phyloP scores from a whole-genome alignment of 2,329 filamentous ascomycete species.

The Ophiostoma novo-ulmi region DNA sequence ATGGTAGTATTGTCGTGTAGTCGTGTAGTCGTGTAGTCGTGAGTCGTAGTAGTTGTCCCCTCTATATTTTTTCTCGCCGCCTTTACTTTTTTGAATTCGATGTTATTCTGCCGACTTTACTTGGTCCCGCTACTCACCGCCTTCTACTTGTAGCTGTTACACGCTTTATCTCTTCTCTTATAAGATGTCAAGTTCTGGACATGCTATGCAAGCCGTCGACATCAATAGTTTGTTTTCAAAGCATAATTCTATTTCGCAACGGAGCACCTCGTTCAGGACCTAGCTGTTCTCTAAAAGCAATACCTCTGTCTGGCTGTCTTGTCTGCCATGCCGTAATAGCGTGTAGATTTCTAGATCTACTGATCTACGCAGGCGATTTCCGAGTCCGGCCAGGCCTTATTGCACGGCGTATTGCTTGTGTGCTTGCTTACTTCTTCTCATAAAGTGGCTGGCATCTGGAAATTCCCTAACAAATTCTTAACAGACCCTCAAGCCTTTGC shows the following conservation, averaged over 20 bases:
- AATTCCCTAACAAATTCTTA: not conserved
- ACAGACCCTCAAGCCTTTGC: not conserved
- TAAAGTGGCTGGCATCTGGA: not conserved
- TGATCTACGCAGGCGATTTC: not conserved
- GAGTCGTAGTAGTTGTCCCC: not conserved
- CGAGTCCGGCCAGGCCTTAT: not conserved
- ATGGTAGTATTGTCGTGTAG: conserved; percentile 29
- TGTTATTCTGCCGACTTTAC: conserved; percentile 17
- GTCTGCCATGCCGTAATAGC: conserved; percentile 5
- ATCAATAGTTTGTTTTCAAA: not conserved
- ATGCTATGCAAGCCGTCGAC: not conserved
- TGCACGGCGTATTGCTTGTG: not conserved
- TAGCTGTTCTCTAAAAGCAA: not conserved
- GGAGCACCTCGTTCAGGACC: not conserved
- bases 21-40: not conserved
- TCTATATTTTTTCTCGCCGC: conserved; percentile 12
- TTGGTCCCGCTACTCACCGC: conserved; percentile 9
- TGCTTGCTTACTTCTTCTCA: not conserved
- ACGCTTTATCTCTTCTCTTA: not conserved
- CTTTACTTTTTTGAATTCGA: conserved; percentile 19
- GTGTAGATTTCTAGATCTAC: not conserved
- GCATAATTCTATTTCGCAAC: not conserved
- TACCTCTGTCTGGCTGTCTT: not conserved
- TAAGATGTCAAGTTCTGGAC: too few species aligned
- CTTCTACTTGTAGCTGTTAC: not conserved